Base-by-base conservation (phyloP, 768 basidiomycete species). In the Lactarius vividus region DNA sequence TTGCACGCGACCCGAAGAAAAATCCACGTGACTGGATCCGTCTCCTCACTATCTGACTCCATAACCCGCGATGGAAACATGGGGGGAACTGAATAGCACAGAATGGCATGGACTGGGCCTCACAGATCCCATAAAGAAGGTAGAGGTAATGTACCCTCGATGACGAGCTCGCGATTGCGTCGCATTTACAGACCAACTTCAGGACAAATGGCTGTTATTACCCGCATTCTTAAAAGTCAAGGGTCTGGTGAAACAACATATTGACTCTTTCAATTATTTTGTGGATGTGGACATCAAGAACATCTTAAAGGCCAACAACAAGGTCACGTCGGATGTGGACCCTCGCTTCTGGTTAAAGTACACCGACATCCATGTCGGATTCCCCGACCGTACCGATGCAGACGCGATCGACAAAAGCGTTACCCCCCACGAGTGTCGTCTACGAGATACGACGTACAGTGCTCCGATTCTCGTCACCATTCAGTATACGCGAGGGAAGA, bases 131-230 rank as follows among this genome's bases (percentile, higher is more conserved):
- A 87, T 98, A 63, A 96, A 96, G 79, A 86, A 79, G 49, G 88
- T 98, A 20, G 89, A 97, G 85, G 96, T 94, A 35, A 33, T 37
- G 73, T 71, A 87, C 76, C n/a, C 31, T 28, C 37, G 35, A 40
- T 26, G 39, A 57, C 57, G 23, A 62, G 40, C 44, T 28, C 40
- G 49, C 26, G 26, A 15, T 20, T 63, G 37, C 40, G 16, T 57
- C 20, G 18, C 20, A 13, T 39, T 63, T 23, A 57, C 28, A 26
- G 44, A 57, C 49, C 49, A 15, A 52, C 16, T 37, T 53, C 71
- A 97, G 96, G 97, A 99, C 75, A 99, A 99, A 87, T 99, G 97
- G 97, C 85, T 97, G 23, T 80, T 99, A 11, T 80, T 99, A 2
- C 97, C 97, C 2, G 96, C 96, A 11, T 99, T 98, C 73, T 82